These are phyloP conservation scores for Russula dissimulans DNA, from an alignment of 768 basidiomycete genomes.

Conservation along the genomic window DNA sequence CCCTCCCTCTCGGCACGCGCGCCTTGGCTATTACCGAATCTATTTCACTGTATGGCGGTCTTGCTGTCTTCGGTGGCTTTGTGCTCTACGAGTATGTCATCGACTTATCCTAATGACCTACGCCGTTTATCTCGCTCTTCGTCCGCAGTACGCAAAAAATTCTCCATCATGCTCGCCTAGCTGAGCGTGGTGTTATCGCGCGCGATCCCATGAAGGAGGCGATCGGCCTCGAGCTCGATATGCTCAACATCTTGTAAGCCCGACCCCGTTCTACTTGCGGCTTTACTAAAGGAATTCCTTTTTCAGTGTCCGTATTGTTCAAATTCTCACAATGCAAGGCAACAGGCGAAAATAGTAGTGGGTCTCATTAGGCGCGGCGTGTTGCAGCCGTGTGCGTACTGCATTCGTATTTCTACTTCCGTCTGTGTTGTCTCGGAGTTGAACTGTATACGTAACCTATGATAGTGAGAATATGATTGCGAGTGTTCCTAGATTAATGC, in stretches of 20 bases:
- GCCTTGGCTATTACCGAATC: conserved; percentile 67
- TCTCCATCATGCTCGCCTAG: conserved; percentile 62
- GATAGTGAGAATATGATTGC: background rate
- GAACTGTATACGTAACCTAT: background rate
- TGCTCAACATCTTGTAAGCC: conserved; percentile 82
- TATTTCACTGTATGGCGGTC: conserved; percentile 78
- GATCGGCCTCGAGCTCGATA: conserved; percentile 70
- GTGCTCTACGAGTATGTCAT: conserved; percentile 71
- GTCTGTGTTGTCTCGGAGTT: background rate
- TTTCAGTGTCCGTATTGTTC: conserved; percentile 66
- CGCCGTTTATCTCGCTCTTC: background rate
- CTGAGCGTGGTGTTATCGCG: conserved; percentile 54
- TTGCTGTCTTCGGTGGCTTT: conserved; percentile 81
- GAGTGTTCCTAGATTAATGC: background rate
- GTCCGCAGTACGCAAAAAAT: conserved; percentile 72
- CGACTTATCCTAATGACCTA: background rate
- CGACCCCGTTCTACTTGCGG: background rate
- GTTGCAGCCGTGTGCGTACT: background rate
- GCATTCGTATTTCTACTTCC: background rate
- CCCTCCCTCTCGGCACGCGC: conserved; percentile 75
- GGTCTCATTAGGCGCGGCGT: background rate
- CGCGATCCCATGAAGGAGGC: conserved; percentile 74
- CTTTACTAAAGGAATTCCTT: conserved; percentile 12
- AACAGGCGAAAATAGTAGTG: conserved; percentile 40
- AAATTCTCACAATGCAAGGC: conserved; percentile 63